Percentiles rank a stretch among this genome's conserved stretches.
Evolutionary conservation across 2,329 filamentous ascomycete species (phyloP).

Genomic region (Chalaropsis ovoidea): DNA sequence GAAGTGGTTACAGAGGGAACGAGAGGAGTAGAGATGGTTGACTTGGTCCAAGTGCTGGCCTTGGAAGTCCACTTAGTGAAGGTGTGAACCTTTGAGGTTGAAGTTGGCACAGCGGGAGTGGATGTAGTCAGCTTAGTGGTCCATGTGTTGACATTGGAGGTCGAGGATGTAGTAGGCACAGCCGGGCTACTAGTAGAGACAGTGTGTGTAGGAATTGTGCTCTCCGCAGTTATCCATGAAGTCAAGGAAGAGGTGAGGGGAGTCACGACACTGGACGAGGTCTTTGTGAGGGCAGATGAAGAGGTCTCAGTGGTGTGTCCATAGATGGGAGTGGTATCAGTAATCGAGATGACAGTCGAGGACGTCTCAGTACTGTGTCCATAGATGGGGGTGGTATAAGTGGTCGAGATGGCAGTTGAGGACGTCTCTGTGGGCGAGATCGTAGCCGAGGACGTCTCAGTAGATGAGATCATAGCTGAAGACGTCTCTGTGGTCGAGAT

Average conservation of each 20-base stretch:
- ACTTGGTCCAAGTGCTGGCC: background rate
- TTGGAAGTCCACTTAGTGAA: background rate
- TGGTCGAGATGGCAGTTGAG: background rate
- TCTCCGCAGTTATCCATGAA: no score
- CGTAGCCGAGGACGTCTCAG: no score
- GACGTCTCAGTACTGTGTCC: background rate
- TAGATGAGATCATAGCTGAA: no score
- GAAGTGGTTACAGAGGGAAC: no score
- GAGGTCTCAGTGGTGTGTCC: background rate
- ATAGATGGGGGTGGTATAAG: background rate
- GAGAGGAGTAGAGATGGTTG: no score
- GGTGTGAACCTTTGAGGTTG: no score
- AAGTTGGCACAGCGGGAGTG: background rate
- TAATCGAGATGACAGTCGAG: background rate
- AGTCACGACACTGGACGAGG: no score
- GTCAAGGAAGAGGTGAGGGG: no score
- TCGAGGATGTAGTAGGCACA: no score
- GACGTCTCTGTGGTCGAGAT: no score
- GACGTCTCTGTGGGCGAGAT: conserved; percentile 27
- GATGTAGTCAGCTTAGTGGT: background rate
- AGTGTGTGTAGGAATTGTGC: no score
- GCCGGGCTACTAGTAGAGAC: no score
- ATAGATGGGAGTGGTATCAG: background rate
- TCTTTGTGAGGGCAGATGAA: background rate
- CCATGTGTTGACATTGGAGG: background rate